Evolutionary conservation across 2,329 filamentous ascomycete genomes (phyloP).

Genomic region (Allantophomopsis cytisporea): DNA sequence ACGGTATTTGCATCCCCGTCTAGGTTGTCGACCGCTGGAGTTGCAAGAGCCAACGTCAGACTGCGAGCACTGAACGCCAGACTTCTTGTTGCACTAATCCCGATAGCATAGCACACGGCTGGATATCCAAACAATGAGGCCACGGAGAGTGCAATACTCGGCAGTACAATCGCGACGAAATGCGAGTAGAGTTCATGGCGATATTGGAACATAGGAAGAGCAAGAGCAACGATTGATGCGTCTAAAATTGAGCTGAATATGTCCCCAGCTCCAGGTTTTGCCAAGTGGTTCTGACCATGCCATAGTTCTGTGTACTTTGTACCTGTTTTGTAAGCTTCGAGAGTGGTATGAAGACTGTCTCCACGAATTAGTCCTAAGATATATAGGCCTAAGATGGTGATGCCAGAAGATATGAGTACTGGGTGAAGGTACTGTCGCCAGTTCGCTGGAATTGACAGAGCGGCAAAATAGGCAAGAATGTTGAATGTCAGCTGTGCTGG

Average conservation of each 20-base stretch:
- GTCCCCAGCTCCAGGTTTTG: constrained; percentile 39
- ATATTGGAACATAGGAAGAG: constrained; percentile 47
- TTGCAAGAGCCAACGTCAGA: constrained; percentile 45
- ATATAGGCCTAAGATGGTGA: constrained; percentile 39
- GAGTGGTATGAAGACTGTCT: constrained; percentile 24
- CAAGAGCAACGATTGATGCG: constrained; percentile 42
- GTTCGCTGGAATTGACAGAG: constrained; percentile 29
- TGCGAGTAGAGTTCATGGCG: constrained; percentile 38
- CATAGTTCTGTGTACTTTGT: constrained; percentile 38
- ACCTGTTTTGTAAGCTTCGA: constrained; percentile 35
- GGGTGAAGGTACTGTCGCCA: constrained; percentile 42
- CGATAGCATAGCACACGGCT: constrained; percentile 34
- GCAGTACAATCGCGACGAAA: constrained; percentile 37
- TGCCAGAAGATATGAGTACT: constrained; percentile 38
- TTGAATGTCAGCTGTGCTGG: constrained; percentile 30
- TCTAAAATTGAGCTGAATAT: constrained; percentile 39
- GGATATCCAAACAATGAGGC: constrained; percentile 44
- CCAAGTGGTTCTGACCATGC: constrained; percentile 18
- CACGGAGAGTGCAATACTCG: constrained; percentile 35
- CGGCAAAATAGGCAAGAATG: constrained; percentile 35
- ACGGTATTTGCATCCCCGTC: constrained; percentile 41
- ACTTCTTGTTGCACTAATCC: constrained; percentile 35
- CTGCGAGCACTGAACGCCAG: constrained; percentile 42
- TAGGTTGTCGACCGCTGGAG: constrained; percentile 39
- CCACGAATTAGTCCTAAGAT: constrained; percentile 31